These are phyloP conservation scores for Asterochloris erici DNA, from an alignment of 139 green algal genomes.

Conservation along the genomic window DNA sequence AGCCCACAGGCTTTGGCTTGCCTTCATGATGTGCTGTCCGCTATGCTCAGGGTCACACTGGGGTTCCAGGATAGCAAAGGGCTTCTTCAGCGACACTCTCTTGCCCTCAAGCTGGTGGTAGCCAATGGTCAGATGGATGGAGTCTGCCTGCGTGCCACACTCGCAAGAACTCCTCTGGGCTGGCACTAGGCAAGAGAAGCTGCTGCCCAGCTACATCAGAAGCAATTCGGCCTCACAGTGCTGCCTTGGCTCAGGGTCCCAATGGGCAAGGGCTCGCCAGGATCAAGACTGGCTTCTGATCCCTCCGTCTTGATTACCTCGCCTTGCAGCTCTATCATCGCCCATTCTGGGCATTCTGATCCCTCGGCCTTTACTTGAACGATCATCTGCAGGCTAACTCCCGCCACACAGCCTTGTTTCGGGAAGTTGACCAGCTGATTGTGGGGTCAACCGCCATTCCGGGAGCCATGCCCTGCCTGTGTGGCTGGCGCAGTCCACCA, in stretches of 20 bases:
- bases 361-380: too few species aligned
- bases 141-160: constrained; percentile 38
- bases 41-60: background rate
- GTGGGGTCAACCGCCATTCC: too few species aligned
- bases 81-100: constrained; percentile 72
- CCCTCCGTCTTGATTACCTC: constrained; percentile 22
- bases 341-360: constrained; percentile 21
- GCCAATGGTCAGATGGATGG: constrained; percentile 64
- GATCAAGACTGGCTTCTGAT: too few species aligned
- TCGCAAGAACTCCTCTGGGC: background rate
- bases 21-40: background rate
- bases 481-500: too few species aligned
- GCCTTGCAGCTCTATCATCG: constrained; percentile 53
- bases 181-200: too few species aligned
- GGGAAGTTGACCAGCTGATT: too few species aligned
- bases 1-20: background rate
- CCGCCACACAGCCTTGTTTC: too few species aligned
- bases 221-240: constrained; percentile 20
- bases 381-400: too few species aligned
- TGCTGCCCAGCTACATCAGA: background rate
- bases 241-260: constrained; percentile 31
- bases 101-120: constrained; percentile 84
- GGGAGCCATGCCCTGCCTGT: too few species aligned
- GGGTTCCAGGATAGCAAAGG: constrained; percentile 63
- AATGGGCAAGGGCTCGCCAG: constrained; percentile 30